These are phyloP conservation scores for Ulota crispa DNA, from an alignment of 225 moss, liverwort and hornwort genomes.

Conservation along the genomic window DNA sequence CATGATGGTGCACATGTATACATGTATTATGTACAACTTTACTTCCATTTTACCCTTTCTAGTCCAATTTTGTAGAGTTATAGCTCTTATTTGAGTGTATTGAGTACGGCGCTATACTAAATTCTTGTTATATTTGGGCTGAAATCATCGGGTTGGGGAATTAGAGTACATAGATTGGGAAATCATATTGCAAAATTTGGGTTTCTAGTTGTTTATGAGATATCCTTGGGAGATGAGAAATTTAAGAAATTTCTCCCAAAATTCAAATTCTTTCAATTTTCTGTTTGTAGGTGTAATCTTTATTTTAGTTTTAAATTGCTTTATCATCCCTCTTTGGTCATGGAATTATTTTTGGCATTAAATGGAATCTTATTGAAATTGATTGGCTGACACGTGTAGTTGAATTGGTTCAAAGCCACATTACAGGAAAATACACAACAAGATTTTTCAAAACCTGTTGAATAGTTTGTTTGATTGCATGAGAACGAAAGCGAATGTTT, in stretches of 20 bases:
- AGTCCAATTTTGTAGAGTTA: neutral
- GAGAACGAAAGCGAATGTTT: neutral
- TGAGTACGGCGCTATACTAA: neutral
- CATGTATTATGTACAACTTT: neutral
- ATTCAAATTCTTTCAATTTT: neutral
- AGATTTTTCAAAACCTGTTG: neutral
- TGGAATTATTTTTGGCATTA: neutral
- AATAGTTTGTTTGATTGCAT: neutral
- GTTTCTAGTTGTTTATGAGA: neutral
- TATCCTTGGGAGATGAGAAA: neutral
- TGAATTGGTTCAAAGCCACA: neutral
- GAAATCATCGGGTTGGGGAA: neutral
- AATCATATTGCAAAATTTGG: neutral
- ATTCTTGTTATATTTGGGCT: neutral
- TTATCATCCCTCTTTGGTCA: neutral
- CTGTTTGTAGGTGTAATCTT: neutral
- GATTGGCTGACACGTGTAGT: fast-evolving
- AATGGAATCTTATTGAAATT: neutral
- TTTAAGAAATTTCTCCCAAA: neutral
- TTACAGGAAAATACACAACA: too few species aligned
- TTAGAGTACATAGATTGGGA: neutral
- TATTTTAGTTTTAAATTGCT: neutral
- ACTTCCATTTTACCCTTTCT: neutral
- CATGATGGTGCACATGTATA: neutral
- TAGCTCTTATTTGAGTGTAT: neutral